Evolutionary conservation across 352 stramenopile species (phyloP).

Genomic region (Globisporangium viniferum): DNA sequence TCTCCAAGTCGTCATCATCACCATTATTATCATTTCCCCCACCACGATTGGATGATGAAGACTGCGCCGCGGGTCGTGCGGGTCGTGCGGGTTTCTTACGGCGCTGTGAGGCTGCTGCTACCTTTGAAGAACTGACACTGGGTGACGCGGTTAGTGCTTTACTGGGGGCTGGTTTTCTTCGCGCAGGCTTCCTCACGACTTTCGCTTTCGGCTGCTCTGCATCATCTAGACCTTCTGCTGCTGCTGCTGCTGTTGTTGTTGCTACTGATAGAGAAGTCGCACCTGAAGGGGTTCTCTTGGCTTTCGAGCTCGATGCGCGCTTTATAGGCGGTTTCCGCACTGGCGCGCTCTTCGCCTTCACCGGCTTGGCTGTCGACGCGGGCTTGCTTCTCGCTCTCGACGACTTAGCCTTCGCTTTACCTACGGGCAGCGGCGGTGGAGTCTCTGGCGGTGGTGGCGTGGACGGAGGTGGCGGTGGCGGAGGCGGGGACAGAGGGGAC

Average conservation of each 20-base stretch:
- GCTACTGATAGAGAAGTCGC: background rate
- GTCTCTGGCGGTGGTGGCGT: slow-evolving; percentile 22
- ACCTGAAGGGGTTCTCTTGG: background rate
- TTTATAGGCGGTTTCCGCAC: slow-evolving; percentile 20
- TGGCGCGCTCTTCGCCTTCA: slow-evolving; percentile 15
- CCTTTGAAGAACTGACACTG: background rate
- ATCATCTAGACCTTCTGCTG: background rate
- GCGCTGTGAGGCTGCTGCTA: background rate
- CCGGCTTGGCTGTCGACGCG: background rate
- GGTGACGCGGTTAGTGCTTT: background rate
- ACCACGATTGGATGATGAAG: background rate
- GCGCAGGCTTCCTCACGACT: slow-evolving; percentile 17
- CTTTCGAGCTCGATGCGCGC: background rate
- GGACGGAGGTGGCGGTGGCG: slow-evolving; percentile 24
- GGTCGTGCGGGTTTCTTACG: slow-evolving; percentile 1
- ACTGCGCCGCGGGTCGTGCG: no score
- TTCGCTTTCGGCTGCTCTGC: slow-evolving; percentile 8
- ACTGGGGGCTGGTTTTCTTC: slow-evolving; percentile 7
- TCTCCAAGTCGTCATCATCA: slow-evolving; percentile 15
- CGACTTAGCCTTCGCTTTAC: slow-evolving; percentile 18
- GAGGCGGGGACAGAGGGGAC: slow-evolving; percentile 30
- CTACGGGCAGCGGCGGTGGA: slow-evolving; percentile 18
- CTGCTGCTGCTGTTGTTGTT: background rate
- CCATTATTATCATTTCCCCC: background rate
- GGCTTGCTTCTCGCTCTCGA: background rate